phyloP scores from a whole-genome alignment of 192 early-diverging fungal species.

The Mortierella antarctica region DNA sequence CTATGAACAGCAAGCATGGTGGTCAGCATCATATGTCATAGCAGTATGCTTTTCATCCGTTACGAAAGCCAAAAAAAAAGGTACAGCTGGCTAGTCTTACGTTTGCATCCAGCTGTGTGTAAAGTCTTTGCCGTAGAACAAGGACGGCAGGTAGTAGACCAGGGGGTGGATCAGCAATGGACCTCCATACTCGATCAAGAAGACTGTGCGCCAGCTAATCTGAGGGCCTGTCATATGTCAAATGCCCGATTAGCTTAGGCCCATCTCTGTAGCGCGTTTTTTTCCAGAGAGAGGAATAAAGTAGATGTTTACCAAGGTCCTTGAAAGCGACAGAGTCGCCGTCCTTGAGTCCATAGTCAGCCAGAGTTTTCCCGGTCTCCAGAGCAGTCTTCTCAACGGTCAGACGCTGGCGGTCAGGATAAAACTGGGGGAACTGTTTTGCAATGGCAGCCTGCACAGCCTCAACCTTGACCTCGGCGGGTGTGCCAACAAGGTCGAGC shows the following conservation, averaged over 20 bases:
- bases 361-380: conserved; percentile 66
- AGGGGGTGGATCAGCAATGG: conserved; percentile 89
- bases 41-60: background rate
- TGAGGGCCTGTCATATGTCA: conserved; percentile 73
- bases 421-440: conserved; percentile 70
- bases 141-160: conserved; percentile 78
- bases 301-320: conserved; percentile 62
- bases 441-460: conserved; percentile 77
- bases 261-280: too few relatives aligned
- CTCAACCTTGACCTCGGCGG: conserved; percentile 70
- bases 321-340: conserved; percentile 73
- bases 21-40: background rate
- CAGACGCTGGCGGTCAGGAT: conserved; percentile 86
- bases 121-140: conserved; percentile 75
- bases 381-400: conserved; percentile 69
- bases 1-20: conserved; percentile 45
- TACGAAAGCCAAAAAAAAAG: background rate
- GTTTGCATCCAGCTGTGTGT: conserved; percentile 82
- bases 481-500: conserved; percentile 65
- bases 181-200: conserved; percentile 93
- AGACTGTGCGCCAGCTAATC: conserved; percentile 95
- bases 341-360: conserved; percentile 72
- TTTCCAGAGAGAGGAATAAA: too few relatives aligned
- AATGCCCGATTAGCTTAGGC: too few relatives aligned
- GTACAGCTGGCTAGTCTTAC: conserved; percentile 22